Evolutionary conservation across 2,329 filamentous ascomycete genomes (phyloP), one percentile per base, ranked within the genome.

Genomic region (Botrytis paeoniae): DNA sequence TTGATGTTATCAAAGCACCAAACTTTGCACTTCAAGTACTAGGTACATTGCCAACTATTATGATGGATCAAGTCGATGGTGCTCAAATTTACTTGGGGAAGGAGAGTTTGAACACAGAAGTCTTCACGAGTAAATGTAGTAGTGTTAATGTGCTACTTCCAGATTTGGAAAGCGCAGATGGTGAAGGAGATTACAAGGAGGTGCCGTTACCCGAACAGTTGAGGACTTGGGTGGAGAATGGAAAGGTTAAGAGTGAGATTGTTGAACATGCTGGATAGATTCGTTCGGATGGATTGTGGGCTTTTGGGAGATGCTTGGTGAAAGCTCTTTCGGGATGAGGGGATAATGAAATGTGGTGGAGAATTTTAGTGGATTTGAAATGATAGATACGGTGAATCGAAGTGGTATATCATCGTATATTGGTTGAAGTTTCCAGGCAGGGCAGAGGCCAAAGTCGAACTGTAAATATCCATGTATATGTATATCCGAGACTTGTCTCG

Each of bases 11-110:
- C 86, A 98, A 98, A 84, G 95, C 92, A 65, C 89, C 92, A 78
- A 97, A 96, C 82, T 97, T 99, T 81, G 95, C 94, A 22, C 86
- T 98, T n/a, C 94, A 98, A 83, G 93, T 99, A 70, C 85, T 97
- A 72, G 95, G 95, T 70, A 89, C 88, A 4, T 88, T 97, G 22
- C 96, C 96, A 1, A 97, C 95, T 3, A 88, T 98, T 73, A 85
- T 98, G 81, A 86, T 99, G 73, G 96, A 99, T 82, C 94, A 98
- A 83, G 92, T 98, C 73, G 96, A 99, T 80, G 91, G 94, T 73
- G 95, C 94, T 0, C 90, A 92, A 74, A 85, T 99, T 75, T 99
- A 97, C 82, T 89, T 99, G 32, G 90, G 92, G 82, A 92, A 92
- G 81, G 90, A 95, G 75, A 95, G 92, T 81, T 85, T 91, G 74